Base-by-base conservation (phyloP, 164 flowering plant genomes). In the Sextonia rubra region DNA sequence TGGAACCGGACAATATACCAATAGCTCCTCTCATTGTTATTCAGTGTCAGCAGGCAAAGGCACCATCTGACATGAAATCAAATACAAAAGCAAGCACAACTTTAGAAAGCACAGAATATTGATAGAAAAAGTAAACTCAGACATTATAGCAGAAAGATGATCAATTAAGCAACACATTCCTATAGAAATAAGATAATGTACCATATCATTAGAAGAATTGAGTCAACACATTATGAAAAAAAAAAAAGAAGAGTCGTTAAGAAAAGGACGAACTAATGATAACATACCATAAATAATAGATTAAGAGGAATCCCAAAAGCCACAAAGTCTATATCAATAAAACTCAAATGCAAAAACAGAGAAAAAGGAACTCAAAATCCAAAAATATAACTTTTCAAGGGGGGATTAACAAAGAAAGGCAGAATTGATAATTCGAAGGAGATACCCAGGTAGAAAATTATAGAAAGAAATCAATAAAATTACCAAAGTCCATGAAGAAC, bases 1-100 rank as follows among this genome's bases (percentile, higher is more conserved):
- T 60, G 4, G 84, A 69, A 72, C 62, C 69, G 12, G 86, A 75
- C 11, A 79, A 79, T 47, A 69, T 61, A 29, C 81, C 83, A 66
- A 70, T 79, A 64, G 77, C 44, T 70, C 81, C 84, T 78, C 82
- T 82, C 81, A 80, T 80, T 64, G 64, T 66, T 23, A 75, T n/a
- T 69, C 49, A 71, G 23, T 66, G 47, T 25, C 66, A 74, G 73
- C 73, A 55, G 55, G 60, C 47, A 9, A 70, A 63, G 64, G 29
- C 76, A 71, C 44, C 74, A 82, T 70, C 76, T 70, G 77, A 67
- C 74, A 64, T 77, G 52, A 8, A 32, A n/a, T 37, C 52, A 66
- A 66, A 20, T 64, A 15, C 44, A 17, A 29, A 26, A 64, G 20
- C 17, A 14, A n/a, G 8, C 67, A 14, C 1, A 27, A 15, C 37